Percentiles rank a stretch among this genome's conserved stretches.
Evolutionary conservation across 257 asterid genomes (phyloP).

Genomic region (Capsicum baccatum): DNA sequence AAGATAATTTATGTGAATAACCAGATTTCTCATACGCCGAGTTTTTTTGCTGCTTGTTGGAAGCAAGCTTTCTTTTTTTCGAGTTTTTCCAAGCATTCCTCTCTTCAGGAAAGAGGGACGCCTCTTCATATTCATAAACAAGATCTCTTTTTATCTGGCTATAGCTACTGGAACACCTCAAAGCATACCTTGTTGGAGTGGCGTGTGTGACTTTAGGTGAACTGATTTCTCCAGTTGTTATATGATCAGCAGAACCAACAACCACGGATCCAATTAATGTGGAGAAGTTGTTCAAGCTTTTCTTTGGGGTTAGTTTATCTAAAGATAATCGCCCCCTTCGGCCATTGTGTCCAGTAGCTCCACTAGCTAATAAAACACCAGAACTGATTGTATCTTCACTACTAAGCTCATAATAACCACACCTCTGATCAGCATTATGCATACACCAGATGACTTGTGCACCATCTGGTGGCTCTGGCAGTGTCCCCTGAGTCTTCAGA

Average conservation of each 20-base stretch:
- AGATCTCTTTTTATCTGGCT: conserved; percentile 63
- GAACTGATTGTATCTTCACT: conserved; percentile 47
- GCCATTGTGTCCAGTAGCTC: conserved; percentile 53
- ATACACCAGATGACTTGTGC: conserved; percentile 76
- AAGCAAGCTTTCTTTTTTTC: conserved; percentile 48
- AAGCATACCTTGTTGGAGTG: conserved; percentile 39
- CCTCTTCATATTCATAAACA: conserved; percentile 56
- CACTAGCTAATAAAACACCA: conserved; percentile 40
- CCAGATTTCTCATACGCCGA: conserved; percentile 34
- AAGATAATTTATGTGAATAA: conserved; percentile 40
- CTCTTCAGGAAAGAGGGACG: conserved; percentile 38
- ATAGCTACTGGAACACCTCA: conserved; percentile 45
- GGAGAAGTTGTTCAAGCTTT: conserved; percentile 36
- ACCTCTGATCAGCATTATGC: conserved; percentile 67
- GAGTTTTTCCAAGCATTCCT: conserved; percentile 35
- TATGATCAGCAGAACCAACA: conserved; percentile 43
- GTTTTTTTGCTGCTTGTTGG: conserved; percentile 34
- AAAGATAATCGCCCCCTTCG: conserved; percentile 72
- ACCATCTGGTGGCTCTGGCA: conserved; percentile 76
- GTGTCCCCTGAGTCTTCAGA: conserved; percentile 83
- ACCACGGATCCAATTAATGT: conserved; percentile 40
- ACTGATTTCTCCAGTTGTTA: conserved; percentile 46
- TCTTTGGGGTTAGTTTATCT: conserved; percentile 60
- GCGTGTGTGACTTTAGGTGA: conserved; percentile 43
- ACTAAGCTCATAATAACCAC: conserved; percentile 84